Percentiles rank a stretch among this genome's conserved stretches.
Conservation (phyloP, 306 rosid species). For the Trichosanthes truncata region DNA sequence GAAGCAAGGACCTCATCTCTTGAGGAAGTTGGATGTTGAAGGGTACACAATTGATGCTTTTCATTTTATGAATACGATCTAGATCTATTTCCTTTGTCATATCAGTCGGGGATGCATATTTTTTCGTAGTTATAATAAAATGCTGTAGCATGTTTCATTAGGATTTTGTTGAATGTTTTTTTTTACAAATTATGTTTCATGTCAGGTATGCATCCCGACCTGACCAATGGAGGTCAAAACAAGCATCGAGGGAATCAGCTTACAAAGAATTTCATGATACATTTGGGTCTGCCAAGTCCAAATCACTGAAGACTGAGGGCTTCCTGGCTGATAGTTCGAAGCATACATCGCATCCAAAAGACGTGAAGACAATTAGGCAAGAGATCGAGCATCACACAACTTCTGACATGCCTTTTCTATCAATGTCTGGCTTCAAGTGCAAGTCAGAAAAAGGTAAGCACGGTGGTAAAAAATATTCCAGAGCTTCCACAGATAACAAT, state of each 20-base stretch:
- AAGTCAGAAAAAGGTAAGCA: conserved; percentile 30
- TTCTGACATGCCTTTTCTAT: conserved; percentile 55
- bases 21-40: conserved; percentile 72
- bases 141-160: conserved; percentile 2
- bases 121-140: not conserved
- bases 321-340: conserved; percentile 41
- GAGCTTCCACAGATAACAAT: conserved; percentile 22
- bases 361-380: conserved; percentile 47
- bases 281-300: conserved; percentile 53
- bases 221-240: conserved; percentile 86
- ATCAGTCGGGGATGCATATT: not conserved
- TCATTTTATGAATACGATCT: not conserved
- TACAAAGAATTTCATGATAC: conserved; percentile 50
- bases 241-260: conserved; percentile 65
- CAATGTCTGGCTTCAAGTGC: conserved; percentile 33
- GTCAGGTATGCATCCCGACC: conserved; percentile 66
- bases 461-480: conserved; percentile 22
- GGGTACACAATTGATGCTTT: conserved; percentile 30
- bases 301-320: conserved; percentile 25
- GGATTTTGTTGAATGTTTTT: not conserved
- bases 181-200: conserved; percentile 10
- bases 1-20: conserved; percentile 77
- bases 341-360: conserved; percentile 29
- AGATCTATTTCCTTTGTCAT: not conserved
- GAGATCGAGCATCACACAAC: conserved; percentile 45